Base-by-base conservation (phyloP, 257 asterid genomes). In the Ilex asprella region DNA sequence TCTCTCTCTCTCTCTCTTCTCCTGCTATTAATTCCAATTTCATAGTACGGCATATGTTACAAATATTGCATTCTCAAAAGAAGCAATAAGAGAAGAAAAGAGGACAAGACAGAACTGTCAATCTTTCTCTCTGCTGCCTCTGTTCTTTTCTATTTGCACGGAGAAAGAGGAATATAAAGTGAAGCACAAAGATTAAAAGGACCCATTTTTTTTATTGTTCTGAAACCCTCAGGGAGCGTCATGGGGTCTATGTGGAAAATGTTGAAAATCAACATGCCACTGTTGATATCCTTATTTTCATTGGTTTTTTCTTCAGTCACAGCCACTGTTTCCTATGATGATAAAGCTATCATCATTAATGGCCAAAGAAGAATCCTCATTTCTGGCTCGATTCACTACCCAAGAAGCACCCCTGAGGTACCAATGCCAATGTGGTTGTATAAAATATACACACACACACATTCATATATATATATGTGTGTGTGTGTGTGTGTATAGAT, bases 321-420 rank as follows among this genome's bases (percentile, higher is more conserved):
- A 61, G 80, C 76, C 6, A 71, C 69, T 14, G 83, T 74, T 52
- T 64, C 80, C 5, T 78, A 67, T 56, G 83, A 78, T 71, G 80
- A 70, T n/a, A 71, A 75, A 67, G 68, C 83, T 27, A 57, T 78
- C 50, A 55, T 65, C 14, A 71, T 78, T 6, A 68, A 78, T 78
- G 83, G 80, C 30, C 51, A 50, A 54, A 74, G 80, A 56, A 74
- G 51, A 35, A 78, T 74, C 50, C 77, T 78, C 52, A 74, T 74
- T 59, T 74, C 80, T 68, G 83, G 83, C 44, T 78, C 83, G 51
- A 71, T 78, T 74, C 83, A 78, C 60, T 78, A 74, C 13, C 83
- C 83, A 43, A 78, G 83, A 74, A 78, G 83, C 54, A 74, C 83
- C 43, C 80, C 83, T 54, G 67, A 74, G 79, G 82, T 77, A 68